Conservation (phyloP, 306 rosid species). For the Prunus mira region DNA sequence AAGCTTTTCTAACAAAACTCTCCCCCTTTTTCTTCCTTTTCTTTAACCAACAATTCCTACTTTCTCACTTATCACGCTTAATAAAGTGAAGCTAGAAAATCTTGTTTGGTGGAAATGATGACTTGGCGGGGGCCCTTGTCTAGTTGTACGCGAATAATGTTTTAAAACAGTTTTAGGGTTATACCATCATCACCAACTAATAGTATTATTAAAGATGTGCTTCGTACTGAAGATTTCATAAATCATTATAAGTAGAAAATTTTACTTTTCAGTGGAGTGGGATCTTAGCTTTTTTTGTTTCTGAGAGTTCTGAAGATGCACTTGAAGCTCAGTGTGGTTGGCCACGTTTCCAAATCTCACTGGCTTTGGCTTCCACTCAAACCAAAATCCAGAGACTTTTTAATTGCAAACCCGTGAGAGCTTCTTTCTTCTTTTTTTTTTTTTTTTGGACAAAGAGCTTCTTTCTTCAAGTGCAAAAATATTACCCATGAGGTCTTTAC, state of each 20-base stretch:
- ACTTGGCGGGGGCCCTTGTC: slow-evolving; percentile 18
- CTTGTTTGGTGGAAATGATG: slow-evolving; percentile 26
- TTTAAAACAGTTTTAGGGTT: background rate
- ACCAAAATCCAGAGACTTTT: no score
- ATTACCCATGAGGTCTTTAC: no score
- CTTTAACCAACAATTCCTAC: background rate
- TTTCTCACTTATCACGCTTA: background rate
- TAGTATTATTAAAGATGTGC: background rate
- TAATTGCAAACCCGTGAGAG: no score
- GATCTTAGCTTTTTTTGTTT: background rate
- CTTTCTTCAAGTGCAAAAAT: no score
- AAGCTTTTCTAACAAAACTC: background rate
- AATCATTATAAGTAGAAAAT: background rate
- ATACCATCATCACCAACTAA: background rate
- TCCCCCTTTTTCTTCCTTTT: background rate
- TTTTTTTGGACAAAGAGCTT: no score
- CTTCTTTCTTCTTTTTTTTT: no score
- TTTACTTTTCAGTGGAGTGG: background rate
- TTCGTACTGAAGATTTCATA: slow-evolving; percentile 15
- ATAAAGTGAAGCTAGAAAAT: background rate
- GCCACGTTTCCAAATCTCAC: background rate
- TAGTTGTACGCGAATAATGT: slow-evolving; percentile 3
- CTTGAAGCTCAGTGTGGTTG: background rate
- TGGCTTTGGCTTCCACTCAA: background rate
- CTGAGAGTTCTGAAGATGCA: background rate